Evolutionary conservation across 2,329 filamentous ascomycete genomes (phyloP), one percentile per base, ranked within the genome.

Genomic region (Sclerotinia subarctica): DNA sequence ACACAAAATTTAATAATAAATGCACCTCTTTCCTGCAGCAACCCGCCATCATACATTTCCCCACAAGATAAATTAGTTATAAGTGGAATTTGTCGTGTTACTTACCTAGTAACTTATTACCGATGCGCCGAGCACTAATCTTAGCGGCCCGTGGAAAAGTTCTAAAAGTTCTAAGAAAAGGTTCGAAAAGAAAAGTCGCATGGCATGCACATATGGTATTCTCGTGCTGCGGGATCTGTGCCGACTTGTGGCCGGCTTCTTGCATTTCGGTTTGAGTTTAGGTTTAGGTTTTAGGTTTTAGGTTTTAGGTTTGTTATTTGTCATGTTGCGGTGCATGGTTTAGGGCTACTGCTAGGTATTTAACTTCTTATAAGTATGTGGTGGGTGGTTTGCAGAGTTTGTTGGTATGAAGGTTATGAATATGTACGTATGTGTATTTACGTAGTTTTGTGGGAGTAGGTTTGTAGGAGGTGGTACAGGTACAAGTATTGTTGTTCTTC

Each of bases 1-100:
- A 42, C 15, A 63, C 44, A 13, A 13, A 24, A 42, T 44, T 24
- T 24, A 5, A 52, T 5, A 19, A 11, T n/a, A 26, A 60, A 49
- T 35, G 10, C 58, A 62, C 44, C 7, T 24, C 38, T 53, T 29
- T 29, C 26, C 52, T 65, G 63, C 51, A 65, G 19, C 35, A 6
- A 57, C 35, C 63, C 63, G 51, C 52, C 63, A 56, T 49, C 63
- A 65, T 8, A 26, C 42, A 29, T 47, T 47, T 58, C 47, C 35
- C 63, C 63, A 57, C 63, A 38, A 29, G 29, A 57, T 60, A 29
- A 29, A 5, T 10, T 32, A 17, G 24, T 15, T 0, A 13, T n/a
- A 53, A 53, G 2, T 35, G 29, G 32, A 26, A 26, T 11, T 19
- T 19, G 17, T 35, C 10, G 38, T 29, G 63, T 24, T 46, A 26